A percentile compares a stretch with the other conserved stretches of the same genome.
Evolutionary conservation across 345 rosid species (phyloP).

Genomic region (Mallotus nudiflorus): DNA sequence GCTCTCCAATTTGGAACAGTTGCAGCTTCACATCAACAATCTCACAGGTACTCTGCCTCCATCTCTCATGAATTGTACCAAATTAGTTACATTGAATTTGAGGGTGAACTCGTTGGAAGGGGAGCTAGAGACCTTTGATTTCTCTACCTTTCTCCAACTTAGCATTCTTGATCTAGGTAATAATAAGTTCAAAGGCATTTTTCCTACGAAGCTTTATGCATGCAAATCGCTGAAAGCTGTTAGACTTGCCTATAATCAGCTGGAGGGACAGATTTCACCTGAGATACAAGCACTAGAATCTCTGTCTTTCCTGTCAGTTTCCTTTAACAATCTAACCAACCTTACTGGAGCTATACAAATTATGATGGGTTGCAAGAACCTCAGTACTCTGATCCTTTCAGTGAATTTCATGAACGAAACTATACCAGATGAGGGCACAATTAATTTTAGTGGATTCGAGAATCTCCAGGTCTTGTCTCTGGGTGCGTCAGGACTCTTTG

Average conservation of each 20-base stretch:
- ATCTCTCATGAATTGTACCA: constrained; percentile 62
- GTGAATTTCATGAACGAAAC: constrained; percentile 56
- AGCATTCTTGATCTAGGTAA: constrained; percentile 82
- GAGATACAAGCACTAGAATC: constrained; percentile 54
- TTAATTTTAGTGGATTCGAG: constrained; percentile 51
- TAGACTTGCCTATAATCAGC: constrained; percentile 73
- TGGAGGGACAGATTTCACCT: constrained; percentile 65
- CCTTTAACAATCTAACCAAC: constrained; percentile 66
- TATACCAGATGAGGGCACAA: constrained; percentile 44
- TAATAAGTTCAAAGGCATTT: constrained; percentile 69
- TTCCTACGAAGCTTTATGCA: constrained; percentile 67
- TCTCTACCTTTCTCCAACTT: constrained; percentile 56
- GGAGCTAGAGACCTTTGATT: constrained; percentile 50
- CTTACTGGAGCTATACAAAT: constrained; percentile 64
- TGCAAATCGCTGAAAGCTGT: constrained; percentile 74
- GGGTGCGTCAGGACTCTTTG: constrained; percentile 68
- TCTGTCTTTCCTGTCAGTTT: constrained; percentile 70
- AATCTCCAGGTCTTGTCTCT: constrained; percentile 64
- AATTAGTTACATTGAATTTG: constrained; percentile 57
- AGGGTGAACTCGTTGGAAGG: constrained; percentile 68
- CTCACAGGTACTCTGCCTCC: constrained; percentile 65
- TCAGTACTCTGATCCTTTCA: constrained; percentile 67
- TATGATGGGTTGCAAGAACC: constrained; percentile 65
- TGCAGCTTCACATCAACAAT: constrained; percentile 72
- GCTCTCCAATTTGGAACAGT: constrained; percentile 49